Evolutionary conservation across 2,329 filamentous ascomycete genomes (phyloP).

Genomic region (Nannizziopsis barbatae): DNA sequence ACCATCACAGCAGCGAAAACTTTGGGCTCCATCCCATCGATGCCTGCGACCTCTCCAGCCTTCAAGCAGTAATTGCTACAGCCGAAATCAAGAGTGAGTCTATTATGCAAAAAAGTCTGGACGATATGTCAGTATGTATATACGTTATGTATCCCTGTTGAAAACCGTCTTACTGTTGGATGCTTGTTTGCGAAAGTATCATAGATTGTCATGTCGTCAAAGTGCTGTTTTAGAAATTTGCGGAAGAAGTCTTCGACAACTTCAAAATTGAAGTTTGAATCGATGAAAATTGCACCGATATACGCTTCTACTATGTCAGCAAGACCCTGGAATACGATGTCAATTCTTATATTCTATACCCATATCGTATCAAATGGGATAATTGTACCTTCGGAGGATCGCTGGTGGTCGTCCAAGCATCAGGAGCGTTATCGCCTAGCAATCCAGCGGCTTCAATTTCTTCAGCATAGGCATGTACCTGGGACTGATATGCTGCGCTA

Average conservation of each 20-base stretch:
- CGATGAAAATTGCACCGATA: slow-evolving; percentile 82
- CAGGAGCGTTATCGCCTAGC: slow-evolving; percentile 26
- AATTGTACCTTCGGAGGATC: slow-evolving; percentile 34
- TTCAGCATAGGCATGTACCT: slow-evolving; percentile 41
- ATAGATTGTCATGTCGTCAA: slow-evolving; percentile 75
- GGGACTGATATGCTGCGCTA: slow-evolving; percentile 29
- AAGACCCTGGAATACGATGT: slow-evolving; percentile 41
- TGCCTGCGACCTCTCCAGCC: slow-evolving; percentile 34
- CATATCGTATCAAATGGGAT: slow-evolving; percentile 19
- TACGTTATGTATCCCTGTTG: neutral
- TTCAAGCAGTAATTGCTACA: slow-evolving; percentile 50
- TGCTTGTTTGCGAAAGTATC: slow-evolving; percentile 80
- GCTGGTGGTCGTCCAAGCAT: slow-evolving; percentile 34
- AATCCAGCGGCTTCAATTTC: slow-evolving; percentile 26
- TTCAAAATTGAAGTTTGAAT: slow-evolving; percentile 66
- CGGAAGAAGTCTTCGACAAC: slow-evolving; percentile 68
- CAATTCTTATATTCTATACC: slow-evolving; percentile 24
- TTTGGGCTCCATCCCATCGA: slow-evolving; percentile 36
- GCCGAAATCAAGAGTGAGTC: slow-evolving; percentile 52
- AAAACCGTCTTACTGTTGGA: slow-evolving; percentile 47
- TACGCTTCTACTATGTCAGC: slow-evolving; percentile 84
- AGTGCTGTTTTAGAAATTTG: slow-evolving; percentile 62
- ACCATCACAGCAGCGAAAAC: slow-evolving; percentile 65
- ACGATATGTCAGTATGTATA: neutral
- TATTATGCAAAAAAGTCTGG: slow-evolving; percentile 55